Percentiles rank a stretch among this genome's conserved stretches.
Evolutionary conservation across 306 rosid species (phyloP).

Genomic region (Dicorynia guianensis): DNA sequence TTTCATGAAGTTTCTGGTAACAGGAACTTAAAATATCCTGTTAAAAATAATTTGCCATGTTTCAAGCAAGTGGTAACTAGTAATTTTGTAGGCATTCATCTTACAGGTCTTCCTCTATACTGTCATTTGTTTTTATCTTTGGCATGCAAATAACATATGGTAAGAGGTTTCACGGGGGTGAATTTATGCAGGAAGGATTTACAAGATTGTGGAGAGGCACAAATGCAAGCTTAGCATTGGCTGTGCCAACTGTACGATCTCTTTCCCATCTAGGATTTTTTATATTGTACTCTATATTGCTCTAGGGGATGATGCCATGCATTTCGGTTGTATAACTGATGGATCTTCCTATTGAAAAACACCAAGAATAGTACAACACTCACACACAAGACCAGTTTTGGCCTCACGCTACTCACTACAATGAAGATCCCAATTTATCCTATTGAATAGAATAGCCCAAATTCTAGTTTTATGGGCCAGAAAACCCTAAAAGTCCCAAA

Average conservation of each 20-base stretch:
- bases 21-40: not conserved
- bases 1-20: slow-evolving; percentile 18
- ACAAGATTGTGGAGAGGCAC: slow-evolving; percentile 95
- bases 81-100: slow-evolving; percentile 4
- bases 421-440: too few relatives aligned
- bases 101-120: not conserved
- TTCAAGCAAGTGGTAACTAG: slow-evolving; percentile 1
- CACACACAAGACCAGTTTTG: too few relatives aligned
- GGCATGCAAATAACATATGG: slow-evolving; percentile 33
- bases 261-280: slow-evolving; percentile 29
- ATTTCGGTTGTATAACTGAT: slow-evolving; percentile 20
- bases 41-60: slow-evolving; percentile 9
- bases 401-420: too few relatives aligned
- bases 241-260: slow-evolving; percentile 90
- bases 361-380: too few relatives aligned
- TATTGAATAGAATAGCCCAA: too few relatives aligned
- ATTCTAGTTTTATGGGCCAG: too few relatives aligned
- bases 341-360: too few relatives aligned
- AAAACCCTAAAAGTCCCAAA: too few relatives aligned
- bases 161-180: slow-evolving; percentile 51
- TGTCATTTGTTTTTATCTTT: not conserved
- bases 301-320: not conserved
- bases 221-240: slow-evolving; percentile 85
- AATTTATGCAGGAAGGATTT: slow-evolving; percentile 91
- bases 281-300: slow-evolving; percentile 25